Conservation (phyloP, 208 protist species). For the Polymyxa betae region DNA sequence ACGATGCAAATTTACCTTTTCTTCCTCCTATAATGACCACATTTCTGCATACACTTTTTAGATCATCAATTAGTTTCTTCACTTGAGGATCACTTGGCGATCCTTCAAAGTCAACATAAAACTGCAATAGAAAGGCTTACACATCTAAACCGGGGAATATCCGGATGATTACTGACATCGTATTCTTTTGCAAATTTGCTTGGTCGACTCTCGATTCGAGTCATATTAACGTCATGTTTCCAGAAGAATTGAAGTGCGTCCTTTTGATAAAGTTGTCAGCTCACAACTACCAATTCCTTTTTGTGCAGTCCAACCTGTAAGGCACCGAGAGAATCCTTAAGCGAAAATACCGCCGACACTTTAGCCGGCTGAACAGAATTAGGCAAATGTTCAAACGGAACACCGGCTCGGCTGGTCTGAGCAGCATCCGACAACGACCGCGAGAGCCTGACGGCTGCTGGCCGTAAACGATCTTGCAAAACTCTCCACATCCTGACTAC, state of each 20-base stretch:
- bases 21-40: not conserved
- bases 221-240: slow-evolving; percentile 54
- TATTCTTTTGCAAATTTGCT: slow-evolving; percentile 28
- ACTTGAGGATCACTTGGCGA: not conserved
- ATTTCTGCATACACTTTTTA: not conserved
- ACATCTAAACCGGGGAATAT: not conserved
- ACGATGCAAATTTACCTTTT: slow-evolving; percentile 11
- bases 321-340: not conserved
- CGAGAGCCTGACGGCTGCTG: too few relatives aligned
- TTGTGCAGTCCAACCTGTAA: too few relatives aligned
- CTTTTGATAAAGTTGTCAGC: too few relatives aligned
- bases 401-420: too few relatives aligned
- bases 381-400: too few relatives aligned
- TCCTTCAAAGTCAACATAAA: slow-evolving; percentile 49
- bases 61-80: not conserved
- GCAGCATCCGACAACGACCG: too few relatives aligned
- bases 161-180: not conserved
- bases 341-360: slow-evolving; percentile 2
- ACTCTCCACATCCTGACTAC: too few relatives aligned
- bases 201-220: slow-evolving; percentile 43
- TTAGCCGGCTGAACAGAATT: too few relatives aligned
- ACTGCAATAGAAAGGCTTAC: not conserved
- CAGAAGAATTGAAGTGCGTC: slow-evolving; percentile 47
- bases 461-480: too few relatives aligned
- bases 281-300: too few relatives aligned